phyloP scores from a whole-genome alignment of 805 yeast genomes.

The Ogataea dorogensis region DNA sequence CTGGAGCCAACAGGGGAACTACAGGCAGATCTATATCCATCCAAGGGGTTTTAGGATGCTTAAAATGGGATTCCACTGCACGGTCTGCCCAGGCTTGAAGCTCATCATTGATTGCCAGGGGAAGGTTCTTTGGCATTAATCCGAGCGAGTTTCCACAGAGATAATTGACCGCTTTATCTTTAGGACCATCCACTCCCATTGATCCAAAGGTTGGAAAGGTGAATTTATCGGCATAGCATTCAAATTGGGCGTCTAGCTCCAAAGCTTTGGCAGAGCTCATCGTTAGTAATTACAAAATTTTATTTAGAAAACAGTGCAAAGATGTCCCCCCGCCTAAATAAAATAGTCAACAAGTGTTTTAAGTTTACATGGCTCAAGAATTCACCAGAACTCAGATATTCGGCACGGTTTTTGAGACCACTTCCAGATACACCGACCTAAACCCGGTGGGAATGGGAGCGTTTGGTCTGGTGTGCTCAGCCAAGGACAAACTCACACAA shows the following conservation, averaged over 20 bases:
- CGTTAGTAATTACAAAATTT: background rate
- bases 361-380: conserved; percentile 36
- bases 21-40: conserved; percentile 80
- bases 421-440: conserved; percentile 82
- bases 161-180: conserved; percentile 45
- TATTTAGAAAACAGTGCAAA: conserved; percentile 6
- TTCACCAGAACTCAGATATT: conserved; percentile 80
- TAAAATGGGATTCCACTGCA: conserved; percentile 84
- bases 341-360: conserved; percentile 6
- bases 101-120: conserved; percentile 58
- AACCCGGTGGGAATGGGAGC: conserved; percentile 99
- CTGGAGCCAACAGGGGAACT: conserved; percentile 61
- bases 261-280: conserved; percentile 21
- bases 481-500: conserved; percentile 83
- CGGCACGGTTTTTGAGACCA: conserved; percentile 93
- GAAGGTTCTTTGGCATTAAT: conserved; percentile 70
- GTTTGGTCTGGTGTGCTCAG: conserved; percentile 96
- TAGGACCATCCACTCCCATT: conserved; percentile 44
- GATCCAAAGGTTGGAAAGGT: conserved; percentile 65
- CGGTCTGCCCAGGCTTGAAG: conserved; percentile 77
- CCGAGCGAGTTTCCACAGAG: conserved; percentile 96
- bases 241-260: conserved; percentile 40
- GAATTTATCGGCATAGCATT: conserved; percentile 46
- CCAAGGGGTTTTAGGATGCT: conserved; percentile 76
- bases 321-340: conserved; percentile 3